Base-by-base conservation (phyloP, 768 basidiomycete species). In the Pulveroboletus sp. region DNA sequence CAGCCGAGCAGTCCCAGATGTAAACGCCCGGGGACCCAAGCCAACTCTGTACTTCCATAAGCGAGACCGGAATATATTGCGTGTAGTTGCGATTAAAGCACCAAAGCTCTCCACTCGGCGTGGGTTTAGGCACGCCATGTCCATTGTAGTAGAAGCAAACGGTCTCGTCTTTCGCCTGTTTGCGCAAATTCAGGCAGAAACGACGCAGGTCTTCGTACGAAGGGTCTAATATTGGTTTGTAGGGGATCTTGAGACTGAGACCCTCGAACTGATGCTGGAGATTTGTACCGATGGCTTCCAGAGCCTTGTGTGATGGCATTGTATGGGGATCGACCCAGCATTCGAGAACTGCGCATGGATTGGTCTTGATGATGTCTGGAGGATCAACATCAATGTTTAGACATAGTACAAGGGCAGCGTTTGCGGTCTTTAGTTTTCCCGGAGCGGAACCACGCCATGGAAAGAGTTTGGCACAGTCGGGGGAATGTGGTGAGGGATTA, bases 1-100 rank as follows among this genome's bases (percentile, higher is more conserved):
- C 95, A n/a, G 91, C 90, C 2, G 93, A 94, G 66, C 94, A 97
- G 64, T 99, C 97, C 97, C 97, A 99, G 45, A 99, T 91, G 66
- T 94, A 98, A 24, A 98, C 91, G 25, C 90, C 91, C 1, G 97
- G 97, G 1, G 92, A 90, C 6, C 92, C 93, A 5, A 98, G 72
- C 92, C 94, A 97, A 17, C 75, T 80, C 65, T 98, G 94, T 14
- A 99, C 76, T 58, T 99, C 97, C 66, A 87, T 87, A 36, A 99
- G 74, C 16, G 92, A 94, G 11, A 98, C 89, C 0, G 97, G 97
- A 50, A 98, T 98, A 63, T 99, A 99, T 68, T 99, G 95, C 0
- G 97, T 97, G 67, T 98, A 98, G 57, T 83, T 88, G 61, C 85
- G 78, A 69, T 99, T 98, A 75, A 99, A 99, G 47, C 97, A 94